Evolutionary conservation across 129 eudicot genomes (phyloP).

Genomic region (Silybum marianum): DNA sequence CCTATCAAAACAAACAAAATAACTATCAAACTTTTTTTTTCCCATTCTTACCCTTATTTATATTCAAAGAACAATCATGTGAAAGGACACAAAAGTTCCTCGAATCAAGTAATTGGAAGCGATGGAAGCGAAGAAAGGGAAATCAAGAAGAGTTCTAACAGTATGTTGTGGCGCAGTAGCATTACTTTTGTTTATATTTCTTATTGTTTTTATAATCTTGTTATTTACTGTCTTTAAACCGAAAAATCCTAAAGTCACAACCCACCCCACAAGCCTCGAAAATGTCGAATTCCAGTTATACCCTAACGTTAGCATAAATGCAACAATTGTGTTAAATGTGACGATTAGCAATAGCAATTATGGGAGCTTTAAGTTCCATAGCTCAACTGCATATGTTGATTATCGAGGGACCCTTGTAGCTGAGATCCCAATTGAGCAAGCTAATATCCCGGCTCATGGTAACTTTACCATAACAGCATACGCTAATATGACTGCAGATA

Average conservation of each 20-base stretch:
- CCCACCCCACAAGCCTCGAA: conserved; percentile 29
- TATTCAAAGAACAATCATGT: not conserved
- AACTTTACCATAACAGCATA: conserved; percentile 20
- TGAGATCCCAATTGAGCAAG: conserved; percentile 32
- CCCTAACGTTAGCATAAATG: conserved; percentile 31
- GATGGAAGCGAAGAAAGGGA: conserved; percentile 28
- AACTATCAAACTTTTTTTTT: conserved; percentile 2
- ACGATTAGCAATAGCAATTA: conserved; percentile 28
- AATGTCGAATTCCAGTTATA: conserved; percentile 3
- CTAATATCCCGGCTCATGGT: conserved; percentile 26
- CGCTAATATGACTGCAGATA: conserved; percentile 27
- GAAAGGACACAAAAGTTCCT: not conserved
- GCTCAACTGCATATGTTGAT: conserved; percentile 19
- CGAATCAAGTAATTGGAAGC: not conserved
- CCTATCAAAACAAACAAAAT: not conserved
- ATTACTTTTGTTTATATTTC: conserved; percentile 8
- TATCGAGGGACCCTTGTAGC: conserved; percentile 24
- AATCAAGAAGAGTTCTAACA: conserved; percentile 14
- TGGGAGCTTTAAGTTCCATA: conserved; percentile 28
- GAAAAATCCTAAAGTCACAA: conserved; percentile 28
- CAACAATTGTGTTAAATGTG: conserved; percentile 30
- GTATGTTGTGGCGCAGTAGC: conserved; percentile 23
- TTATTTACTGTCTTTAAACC: conserved; percentile 26
- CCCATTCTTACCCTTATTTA: not conserved
- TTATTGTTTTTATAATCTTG: conserved; percentile 21